These are phyloP conservation scores for cucumber (Cucumis sativus) DNA, from an alignment of 306 rosid species.

Conservation along the genomic window Cucumber_9930_V3 NC_026656.2:19624501-19625000, in stretches of 20 bases:
- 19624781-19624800: slow-evolving; percentile 59
- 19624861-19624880: slow-evolving; percentile 51
- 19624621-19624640: neutral
- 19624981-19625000: slow-evolving; percentile 26
- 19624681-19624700: neutral
- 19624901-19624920: slow-evolving; percentile 30
- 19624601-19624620: neutral
- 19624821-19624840: slow-evolving; percentile 57
- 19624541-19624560: too few species aligned
- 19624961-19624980: slow-evolving; percentile 32
- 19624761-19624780: slow-evolving; percentile 21
- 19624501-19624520: too few species aligned
- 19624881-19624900: slow-evolving; percentile 37
- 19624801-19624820: slow-evolving; percentile 57
- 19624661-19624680: neutral
- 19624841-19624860: slow-evolving; percentile 60
- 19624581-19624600: neutral
- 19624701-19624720: neutral
- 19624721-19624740: neutral
- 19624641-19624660: neutral
- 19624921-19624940: neutral
- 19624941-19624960: slow-evolving; percentile 4
- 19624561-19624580: neutral
- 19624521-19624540: too few species aligned
- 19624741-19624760: slow-evolving; percentile 22